Percentiles rank a stretch among this genome's conserved stretches.
Evolutionary conservation across 345 rosid genomes (phyloP).

Genomic region (Bruguiera sexangula): DNA sequence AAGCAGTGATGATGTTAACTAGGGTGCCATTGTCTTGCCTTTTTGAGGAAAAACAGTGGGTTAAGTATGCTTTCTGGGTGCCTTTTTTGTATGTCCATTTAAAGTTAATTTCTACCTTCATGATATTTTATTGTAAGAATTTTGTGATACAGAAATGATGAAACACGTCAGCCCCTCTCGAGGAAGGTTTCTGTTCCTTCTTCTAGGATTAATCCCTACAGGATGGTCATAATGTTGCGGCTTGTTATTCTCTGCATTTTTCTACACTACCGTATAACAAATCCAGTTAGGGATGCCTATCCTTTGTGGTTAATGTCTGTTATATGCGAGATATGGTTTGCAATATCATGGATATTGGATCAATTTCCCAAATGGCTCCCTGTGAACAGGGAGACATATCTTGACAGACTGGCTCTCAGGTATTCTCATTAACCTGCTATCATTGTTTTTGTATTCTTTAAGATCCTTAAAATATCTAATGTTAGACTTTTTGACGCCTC

Average conservation of each 20-base stretch:
- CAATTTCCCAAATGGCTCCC: conserved; percentile 42
- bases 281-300: conserved; percentile 33
- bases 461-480: background rate
- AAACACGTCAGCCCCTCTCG: conserved; percentile 36
- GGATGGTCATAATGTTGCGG: conserved; percentile 37
- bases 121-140: background rate
- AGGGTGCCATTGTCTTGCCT: too few species aligned
- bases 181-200: conserved; percentile 36
- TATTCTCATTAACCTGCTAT: conserved; percentile 5
- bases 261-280: conserved; percentile 36
- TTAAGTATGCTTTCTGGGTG: background rate
- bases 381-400: conserved; percentile 40
- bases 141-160: conserved; percentile 29
- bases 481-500: background rate
- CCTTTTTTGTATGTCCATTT: too few species aligned
- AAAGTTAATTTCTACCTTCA: too few species aligned
- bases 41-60: background rate
- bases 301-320: conserved; percentile 33
- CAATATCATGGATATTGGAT: conserved; percentile 39
- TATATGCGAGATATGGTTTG: conserved; percentile 41
- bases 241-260: conserved; percentile 32
- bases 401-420: conserved; percentile 37
- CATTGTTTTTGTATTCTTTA: background rate
- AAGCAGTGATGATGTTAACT: too few species aligned
- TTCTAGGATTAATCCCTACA: conserved; percentile 33